Conservation (phyloP, 805 yeast species). For the Ogataea paraovalis region DNA sequence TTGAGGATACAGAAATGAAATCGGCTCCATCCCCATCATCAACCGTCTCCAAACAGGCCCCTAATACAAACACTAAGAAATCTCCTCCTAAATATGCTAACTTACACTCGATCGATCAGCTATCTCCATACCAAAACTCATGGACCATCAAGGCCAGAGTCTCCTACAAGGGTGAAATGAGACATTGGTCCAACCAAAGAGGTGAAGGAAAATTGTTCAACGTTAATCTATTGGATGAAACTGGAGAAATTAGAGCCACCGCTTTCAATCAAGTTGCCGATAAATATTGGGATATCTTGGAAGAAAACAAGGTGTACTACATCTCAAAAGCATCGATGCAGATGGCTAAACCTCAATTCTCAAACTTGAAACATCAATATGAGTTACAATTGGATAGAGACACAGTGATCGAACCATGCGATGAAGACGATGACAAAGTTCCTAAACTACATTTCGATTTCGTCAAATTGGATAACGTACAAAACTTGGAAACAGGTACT, state of each 20-base stretch:
- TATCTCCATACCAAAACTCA: slow-evolving; percentile 84
- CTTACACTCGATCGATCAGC: slow-evolving; percentile 73
- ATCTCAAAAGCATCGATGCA: slow-evolving; percentile 77
- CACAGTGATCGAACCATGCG: slow-evolving; percentile 66
- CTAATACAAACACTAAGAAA: slow-evolving; percentile 2
- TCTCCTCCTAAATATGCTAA: slow-evolving; percentile 29
- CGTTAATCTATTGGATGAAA: slow-evolving; percentile 84
- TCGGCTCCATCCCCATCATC: neutral
- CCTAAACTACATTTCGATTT: slow-evolving; percentile 81
- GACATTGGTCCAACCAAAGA: slow-evolving; percentile 79
- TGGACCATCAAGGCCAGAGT: slow-evolving; percentile 96
- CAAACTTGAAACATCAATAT: slow-evolving; percentile 80
- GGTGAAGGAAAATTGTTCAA: slow-evolving; percentile 91
- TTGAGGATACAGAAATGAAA: slow-evolving; percentile 5
- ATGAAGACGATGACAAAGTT: slow-evolving; percentile 50
- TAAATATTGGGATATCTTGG: slow-evolving; percentile 65
- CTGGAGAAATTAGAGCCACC: slow-evolving; percentile 94
- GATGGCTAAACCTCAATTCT: slow-evolving; percentile 81
- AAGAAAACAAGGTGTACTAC: slow-evolving; percentile 87
- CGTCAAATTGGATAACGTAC: slow-evolving; percentile 61
- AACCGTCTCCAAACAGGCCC: slow-evolving; percentile 3
- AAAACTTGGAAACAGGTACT: slow-evolving; percentile 63
- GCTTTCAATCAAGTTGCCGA: slow-evolving; percentile 89
- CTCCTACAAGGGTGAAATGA: slow-evolving; percentile 79
- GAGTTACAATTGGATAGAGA: slow-evolving; percentile 82